Evolutionary conservation across 2,329 filamentous ascomycete genomes (phyloP).

Genomic region (Fusarium humuli): DNA sequence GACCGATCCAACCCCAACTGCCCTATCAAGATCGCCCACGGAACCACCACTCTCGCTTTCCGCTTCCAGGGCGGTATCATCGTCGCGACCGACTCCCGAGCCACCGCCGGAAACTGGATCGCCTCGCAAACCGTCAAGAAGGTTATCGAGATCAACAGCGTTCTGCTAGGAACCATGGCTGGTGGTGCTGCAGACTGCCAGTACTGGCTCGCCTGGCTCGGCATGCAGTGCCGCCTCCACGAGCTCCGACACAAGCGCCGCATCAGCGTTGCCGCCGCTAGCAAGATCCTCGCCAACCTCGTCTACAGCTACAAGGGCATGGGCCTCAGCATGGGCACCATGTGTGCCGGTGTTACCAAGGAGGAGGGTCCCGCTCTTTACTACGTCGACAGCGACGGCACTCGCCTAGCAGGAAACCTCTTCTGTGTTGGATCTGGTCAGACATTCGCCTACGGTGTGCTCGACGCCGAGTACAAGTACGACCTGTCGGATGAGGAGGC

Average conservation of each 20-base stretch:
- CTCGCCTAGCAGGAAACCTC: slow-evolving; percentile 89
- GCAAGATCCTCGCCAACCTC: slow-evolving; percentile 98
- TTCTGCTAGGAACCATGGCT: slow-evolving; percentile 96
- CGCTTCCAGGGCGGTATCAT: slow-evolving; percentile 98
- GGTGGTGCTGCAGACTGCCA: slow-evolving; percentile 99
- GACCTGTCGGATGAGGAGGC: slow-evolving; percentile 89
- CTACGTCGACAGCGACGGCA: slow-evolving; percentile 97
- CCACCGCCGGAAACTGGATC: slow-evolving; percentile 98
- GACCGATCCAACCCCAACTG: slow-evolving; percentile 96
- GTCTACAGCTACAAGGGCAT: slow-evolving; percentile 99
- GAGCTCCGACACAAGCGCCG: slow-evolving; percentile 99
- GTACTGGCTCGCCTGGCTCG: slow-evolving; percentile 99
- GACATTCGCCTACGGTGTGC: slow-evolving; percentile 97
- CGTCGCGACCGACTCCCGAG: slow-evolving; percentile 96
- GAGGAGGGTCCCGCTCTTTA: slow-evolving; percentile 97
- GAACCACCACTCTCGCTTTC: slow-evolving; percentile 97
- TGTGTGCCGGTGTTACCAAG: slow-evolving; percentile 96
- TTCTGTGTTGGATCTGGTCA: slow-evolving; percentile 99
- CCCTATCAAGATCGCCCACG: slow-evolving; percentile 99
- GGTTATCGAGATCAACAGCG: slow-evolving; percentile 98
- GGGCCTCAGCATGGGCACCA: slow-evolving; percentile 98
- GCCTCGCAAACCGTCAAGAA: slow-evolving; percentile 99
- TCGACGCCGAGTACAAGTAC: slow-evolving; percentile 95
- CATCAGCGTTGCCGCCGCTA: slow-evolving; percentile 96
- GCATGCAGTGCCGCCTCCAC: slow-evolving; percentile 98